Base-by-base conservation (phyloP, 2,329 filamentous ascomycete genomes). In the Periconia sp. region DNA sequence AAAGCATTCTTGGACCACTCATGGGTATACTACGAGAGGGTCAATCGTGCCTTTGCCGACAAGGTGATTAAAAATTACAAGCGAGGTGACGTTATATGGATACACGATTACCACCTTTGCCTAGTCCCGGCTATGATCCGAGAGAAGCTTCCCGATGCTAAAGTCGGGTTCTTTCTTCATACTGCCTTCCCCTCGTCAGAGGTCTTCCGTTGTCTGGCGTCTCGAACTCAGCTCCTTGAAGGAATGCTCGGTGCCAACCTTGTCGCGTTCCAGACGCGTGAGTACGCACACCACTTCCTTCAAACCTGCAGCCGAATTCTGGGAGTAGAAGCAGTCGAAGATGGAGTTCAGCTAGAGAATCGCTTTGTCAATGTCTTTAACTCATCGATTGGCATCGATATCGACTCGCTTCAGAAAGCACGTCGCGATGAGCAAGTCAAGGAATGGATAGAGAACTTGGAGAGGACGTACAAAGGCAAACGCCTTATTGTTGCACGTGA, bases 1-100 rank as follows among this genome's bases (percentile, higher is more conserved):
- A 97, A 97, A 57, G 93, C 93, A 0, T 97, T 96, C 72, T 89
- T 96, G 73, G 93, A 97, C 64, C 92, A 97, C 74, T 97, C 92
- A 0, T 97, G 92, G 91, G 84, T 92, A 62, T 96, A 91, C 78
- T 97, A 97, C 66, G 89, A 92, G 69, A 91, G 90, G 50, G 83
- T 97, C 68, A 97, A 97, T 76, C 89, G 94, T 73, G 91, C 89
- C 2, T 97, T 97, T 75, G 93, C 93, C 31, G 90, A 97, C 71
- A 88, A 88, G 70, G 92, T 97, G 54, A 81, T 96, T 45, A 88
- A 88, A 72, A 91, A 92, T 75, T 97, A 93, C 87, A 97, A 96
- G 79, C 86, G 89, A 27, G 92, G 91, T 41, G 94, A 97, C 70
- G 85, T 90, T 45, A 89, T 97, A 65, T 97, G 93, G 93, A 81